phyloP scores from a whole-genome alignment of 2,329 filamentous ascomycete species.

The Raffaelea ambrosiae region DNA sequence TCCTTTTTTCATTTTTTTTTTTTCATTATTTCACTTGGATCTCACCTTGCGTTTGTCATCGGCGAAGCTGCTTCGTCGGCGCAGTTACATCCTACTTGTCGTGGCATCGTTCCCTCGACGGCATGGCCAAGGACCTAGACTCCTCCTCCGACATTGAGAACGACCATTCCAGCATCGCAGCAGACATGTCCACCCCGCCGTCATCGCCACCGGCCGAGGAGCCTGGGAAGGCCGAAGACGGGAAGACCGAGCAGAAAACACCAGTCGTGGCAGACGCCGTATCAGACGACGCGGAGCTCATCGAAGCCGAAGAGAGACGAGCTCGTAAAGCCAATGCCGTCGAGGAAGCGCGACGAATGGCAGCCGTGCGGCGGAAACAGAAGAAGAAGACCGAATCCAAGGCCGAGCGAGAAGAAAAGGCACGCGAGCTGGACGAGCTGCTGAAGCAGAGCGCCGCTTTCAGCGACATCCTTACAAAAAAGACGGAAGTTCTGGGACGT shows the following conservation, averaged over 20 bases:
- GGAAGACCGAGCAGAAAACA: neutral
- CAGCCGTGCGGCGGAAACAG: slow-evolving; percentile 30
- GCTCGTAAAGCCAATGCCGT: slow-evolving; percentile 35
- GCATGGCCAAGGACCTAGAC: slow-evolving; percentile 3
- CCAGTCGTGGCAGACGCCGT: neutral
- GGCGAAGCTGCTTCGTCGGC: too few species aligned
- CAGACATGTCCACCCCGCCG: slow-evolving; percentile 7
- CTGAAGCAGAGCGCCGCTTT: slow-evolving; percentile 52
- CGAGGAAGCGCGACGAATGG: slow-evolving; percentile 33
- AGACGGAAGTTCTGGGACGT: slow-evolving; percentile 53
- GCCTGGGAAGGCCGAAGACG: neutral
- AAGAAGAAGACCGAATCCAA: slow-evolving; percentile 41
- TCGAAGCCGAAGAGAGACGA: slow-evolving; percentile 35
- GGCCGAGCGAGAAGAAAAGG: slow-evolving; percentile 48
- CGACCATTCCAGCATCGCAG: slow-evolving; percentile 1
- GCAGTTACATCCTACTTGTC: neutral
- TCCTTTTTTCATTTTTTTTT: too few species aligned
- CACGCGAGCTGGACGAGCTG: slow-evolving; percentile 49
- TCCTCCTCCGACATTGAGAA: slow-evolving; percentile 8
- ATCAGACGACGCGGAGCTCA: slow-evolving; percentile 4
- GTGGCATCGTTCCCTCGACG: neutral
- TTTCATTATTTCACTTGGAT: too few species aligned
- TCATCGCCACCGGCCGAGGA: slow-evolving; percentile 7
- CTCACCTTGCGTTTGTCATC: neutral
- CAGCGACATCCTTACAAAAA: slow-evolving; percentile 53